A percentile compares a stretch with the other conserved stretches of the same genome.
Evolutionary conservation across 2,329 filamentous ascomycete species (phyloP).

Genomic region (Cercospora sp.): DNA sequence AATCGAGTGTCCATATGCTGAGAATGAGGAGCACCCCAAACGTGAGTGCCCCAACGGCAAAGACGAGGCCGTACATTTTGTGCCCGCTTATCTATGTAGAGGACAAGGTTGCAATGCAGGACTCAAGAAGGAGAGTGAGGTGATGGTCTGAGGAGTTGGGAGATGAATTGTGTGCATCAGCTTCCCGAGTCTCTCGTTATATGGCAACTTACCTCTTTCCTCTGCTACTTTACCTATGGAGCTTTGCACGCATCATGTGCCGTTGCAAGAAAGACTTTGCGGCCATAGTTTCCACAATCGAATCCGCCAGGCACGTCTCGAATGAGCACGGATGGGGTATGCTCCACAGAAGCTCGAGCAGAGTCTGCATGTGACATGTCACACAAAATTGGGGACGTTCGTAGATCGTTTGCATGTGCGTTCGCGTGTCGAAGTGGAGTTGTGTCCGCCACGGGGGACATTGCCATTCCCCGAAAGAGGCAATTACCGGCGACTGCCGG

Average conservation of each 20-base stretch:
- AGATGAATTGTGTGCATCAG: background rate
- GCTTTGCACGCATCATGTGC: background rate
- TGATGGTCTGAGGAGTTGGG: slow-evolving; percentile 8
- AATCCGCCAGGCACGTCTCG: background rate
- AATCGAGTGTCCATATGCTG: slow-evolving; percentile 35
- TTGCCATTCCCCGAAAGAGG: background rate
- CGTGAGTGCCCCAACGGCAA: slow-evolving; percentile 22
- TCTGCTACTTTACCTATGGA: background rate
- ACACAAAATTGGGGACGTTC: background rate
- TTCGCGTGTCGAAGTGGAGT: background rate
- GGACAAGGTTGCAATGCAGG: background rate
- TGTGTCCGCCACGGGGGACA: background rate
- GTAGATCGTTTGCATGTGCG: background rate
- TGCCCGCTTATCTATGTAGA: background rate
- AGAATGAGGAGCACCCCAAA: slow-evolving; percentile 20
- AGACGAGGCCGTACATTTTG: slow-evolving; percentile 30
- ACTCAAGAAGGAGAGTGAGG: background rate
- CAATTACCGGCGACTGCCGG: background rate
- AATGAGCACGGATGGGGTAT: slow-evolving; percentile 6
- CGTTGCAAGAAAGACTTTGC: background rate
- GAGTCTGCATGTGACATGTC: background rate
- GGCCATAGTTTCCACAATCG: slow-evolving; percentile 2
- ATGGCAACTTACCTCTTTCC: background rate
- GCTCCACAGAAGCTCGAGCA: slow-evolving; percentile 1
- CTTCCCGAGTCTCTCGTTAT: background rate